Evolutionary conservation across 2,329 filamentous ascomycete genomes (phyloP).

Genomic region (Alternaria sp.): DNA sequence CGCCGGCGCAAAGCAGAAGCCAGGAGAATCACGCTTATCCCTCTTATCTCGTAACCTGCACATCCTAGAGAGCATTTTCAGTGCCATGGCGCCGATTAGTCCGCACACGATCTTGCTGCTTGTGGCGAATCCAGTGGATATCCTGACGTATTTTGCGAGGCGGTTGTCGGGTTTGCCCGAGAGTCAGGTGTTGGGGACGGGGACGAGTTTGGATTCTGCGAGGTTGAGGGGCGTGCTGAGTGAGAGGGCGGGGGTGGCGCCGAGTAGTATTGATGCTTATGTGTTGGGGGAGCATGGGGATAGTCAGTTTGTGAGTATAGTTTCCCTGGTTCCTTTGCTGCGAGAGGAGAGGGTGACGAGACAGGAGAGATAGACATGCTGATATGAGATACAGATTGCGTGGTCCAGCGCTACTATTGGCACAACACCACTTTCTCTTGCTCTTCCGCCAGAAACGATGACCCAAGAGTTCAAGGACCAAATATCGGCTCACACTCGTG

Average conservation of each 20-base stretch:
- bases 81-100: slow-evolving; percentile 57
- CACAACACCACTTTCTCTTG: slow-evolving; percentile 50
- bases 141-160: slow-evolving; percentile 59
- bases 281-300: slow-evolving; percentile 60
- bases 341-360: neutral
- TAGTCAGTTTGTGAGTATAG: slow-evolving; percentile 50
- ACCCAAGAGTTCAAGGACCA: slow-evolving; percentile 36
- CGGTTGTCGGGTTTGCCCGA: slow-evolving; percentile 56
- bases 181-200: slow-evolving; percentile 60
- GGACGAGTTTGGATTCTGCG: slow-evolving; percentile 61
- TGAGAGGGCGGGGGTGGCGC: slow-evolving; percentile 46
- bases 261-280: slow-evolving; percentile 52
- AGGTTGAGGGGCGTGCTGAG: slow-evolving; percentile 56
- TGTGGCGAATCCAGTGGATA: slow-evolving; percentile 63
- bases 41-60: slow-evolving; percentile 57
- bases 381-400: slow-evolving; percentile 38
- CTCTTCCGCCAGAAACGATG: slow-evolving; percentile 34
- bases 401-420: slow-evolving; percentile 55
- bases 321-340: neutral
- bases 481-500: slow-evolving; percentile 54
- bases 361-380: neutral
- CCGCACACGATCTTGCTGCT: slow-evolving; percentile 58
- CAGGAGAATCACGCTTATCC: slow-evolving; percentile 55
- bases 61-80: slow-evolving; percentile 57
- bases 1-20: slow-evolving; percentile 60